phyloP scores from a whole-genome alignment of 2,329 filamentous ascomycete species.

The Fusarium sp. region DNA sequence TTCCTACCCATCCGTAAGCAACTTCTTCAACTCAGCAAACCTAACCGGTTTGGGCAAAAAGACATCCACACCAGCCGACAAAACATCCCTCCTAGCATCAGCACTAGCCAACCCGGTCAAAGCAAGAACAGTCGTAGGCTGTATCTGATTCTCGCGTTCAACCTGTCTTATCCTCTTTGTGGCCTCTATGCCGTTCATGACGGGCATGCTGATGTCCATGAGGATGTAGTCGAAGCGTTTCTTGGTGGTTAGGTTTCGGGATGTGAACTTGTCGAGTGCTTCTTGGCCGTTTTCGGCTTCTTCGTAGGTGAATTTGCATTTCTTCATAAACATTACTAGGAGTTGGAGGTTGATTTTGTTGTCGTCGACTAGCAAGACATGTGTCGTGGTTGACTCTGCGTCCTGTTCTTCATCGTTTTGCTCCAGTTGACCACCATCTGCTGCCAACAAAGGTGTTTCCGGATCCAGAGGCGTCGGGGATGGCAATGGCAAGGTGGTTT shows the following conservation, averaged over 20 bases:
- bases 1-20: slow-evolving; percentile 7
- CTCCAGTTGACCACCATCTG: neutral
- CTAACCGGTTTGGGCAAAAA: slow-evolving; percentile 63
- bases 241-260: slow-evolving; percentile 23
- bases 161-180: slow-evolving; percentile 60
- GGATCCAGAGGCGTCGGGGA: slow-evolving; percentile 7
- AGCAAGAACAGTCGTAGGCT: slow-evolving; percentile 60
- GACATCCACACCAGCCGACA: slow-evolving; percentile 59
- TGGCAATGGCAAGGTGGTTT: neutral
- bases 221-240: slow-evolving; percentile 49
- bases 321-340: slow-evolving; percentile 54
- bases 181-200: slow-evolving; percentile 62
- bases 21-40: slow-evolving; percentile 54
- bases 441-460: neutral
- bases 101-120: slow-evolving; percentile 63
- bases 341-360: slow-evolving; percentile 56
- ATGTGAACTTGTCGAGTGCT: slow-evolving; percentile 57
- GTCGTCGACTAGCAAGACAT: slow-evolving; percentile 54
- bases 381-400: slow-evolving; percentile 2
- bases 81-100: slow-evolving; percentile 60
- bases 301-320: slow-evolving; percentile 53
- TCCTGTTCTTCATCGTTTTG: neutral
- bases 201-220: slow-evolving; percentile 66
- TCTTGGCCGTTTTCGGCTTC: slow-evolving; percentile 59
- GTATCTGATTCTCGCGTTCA: slow-evolving; percentile 54